Evolutionary conservation across 2,329 filamentous ascomycete species (phyloP).

Genomic region (Stagonosporopsis tanaceti): DNA sequence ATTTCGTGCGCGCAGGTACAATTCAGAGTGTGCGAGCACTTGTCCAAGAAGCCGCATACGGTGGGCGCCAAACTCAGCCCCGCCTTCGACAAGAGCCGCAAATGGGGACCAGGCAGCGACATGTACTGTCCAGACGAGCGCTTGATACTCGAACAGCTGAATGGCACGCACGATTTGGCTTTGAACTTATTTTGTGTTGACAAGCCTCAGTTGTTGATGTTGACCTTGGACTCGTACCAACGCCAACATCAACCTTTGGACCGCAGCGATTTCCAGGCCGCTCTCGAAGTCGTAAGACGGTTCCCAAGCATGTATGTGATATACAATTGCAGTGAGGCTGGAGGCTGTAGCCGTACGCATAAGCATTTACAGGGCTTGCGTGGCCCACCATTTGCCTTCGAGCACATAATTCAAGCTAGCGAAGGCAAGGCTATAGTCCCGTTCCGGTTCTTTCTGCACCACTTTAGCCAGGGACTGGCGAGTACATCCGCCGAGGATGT

Average conservation of each 20-base stretch:
- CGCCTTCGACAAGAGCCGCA: constrained; percentile 27
- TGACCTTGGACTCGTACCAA: constrained; percentile 57
- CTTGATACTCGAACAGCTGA: constrained; percentile 53
- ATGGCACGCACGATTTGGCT: constrained; percentile 55
- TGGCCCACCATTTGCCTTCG: constrained; percentile 43
- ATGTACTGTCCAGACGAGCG: constrained; percentile 56
- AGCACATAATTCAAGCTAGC: constrained; percentile 38
- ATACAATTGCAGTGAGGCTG: constrained; percentile 57
- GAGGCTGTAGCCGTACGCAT: constrained; percentile 58
- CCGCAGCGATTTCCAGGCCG: constrained; percentile 52
- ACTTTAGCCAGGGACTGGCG: constrained; percentile 35
- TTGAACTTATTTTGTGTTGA: constrained; percentile 61
- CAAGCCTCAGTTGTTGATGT: constrained; percentile 57
- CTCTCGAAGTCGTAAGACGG: constrained; percentile 43
- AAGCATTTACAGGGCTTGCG: constrained; percentile 59
- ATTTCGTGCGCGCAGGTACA: constrained; percentile 32
- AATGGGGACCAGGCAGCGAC: constrained; percentile 47
- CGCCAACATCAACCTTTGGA: constrained; percentile 57
- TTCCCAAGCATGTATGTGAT: constrained; percentile 51
- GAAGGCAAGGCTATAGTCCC: constrained; percentile 37
- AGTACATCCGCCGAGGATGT: constrained; percentile 18
- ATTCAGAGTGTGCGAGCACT: constrained; percentile 43
- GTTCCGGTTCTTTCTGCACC: constrained; percentile 47
- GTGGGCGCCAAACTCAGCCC: constrained; percentile 29
- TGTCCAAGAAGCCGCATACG: constrained; percentile 42